Percentiles rank a stretch among this genome's conserved stretches.
phyloP scores from a whole-genome alignment of 2,329 filamentous ascomycete genomes.

The Claviceps citrina region DNA sequence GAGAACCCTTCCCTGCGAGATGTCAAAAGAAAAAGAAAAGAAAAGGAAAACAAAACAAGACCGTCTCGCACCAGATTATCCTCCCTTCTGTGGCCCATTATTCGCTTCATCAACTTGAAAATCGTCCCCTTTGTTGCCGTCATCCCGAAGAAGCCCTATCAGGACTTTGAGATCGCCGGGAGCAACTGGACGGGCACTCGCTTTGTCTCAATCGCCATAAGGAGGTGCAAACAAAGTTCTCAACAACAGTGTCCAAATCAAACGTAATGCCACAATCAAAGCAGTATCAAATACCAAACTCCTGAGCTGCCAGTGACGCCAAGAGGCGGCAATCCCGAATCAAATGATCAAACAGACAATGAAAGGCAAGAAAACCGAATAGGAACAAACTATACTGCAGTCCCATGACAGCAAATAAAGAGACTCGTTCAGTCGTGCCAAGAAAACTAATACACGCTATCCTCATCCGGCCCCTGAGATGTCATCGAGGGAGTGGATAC shows the following conservation, averaged over 20 bases:
- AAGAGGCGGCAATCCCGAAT: constrained; percentile 7
- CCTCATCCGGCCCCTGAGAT: constrained; percentile 55
- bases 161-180: constrained; percentile 7
- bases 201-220: constrained; percentile 22
- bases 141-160: constrained; percentile 9
- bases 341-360: background rate
- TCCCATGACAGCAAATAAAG: constrained; percentile 5
- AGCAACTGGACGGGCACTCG: constrained; percentile 17
- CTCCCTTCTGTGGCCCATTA: constrained; percentile 13
- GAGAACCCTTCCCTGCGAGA: too few relatives aligned
- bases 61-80: constrained; percentile 12
- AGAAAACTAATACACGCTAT: constrained; percentile 50
- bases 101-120: constrained; percentile 9
- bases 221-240: constrained; percentile 14
- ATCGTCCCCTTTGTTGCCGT: constrained; percentile 10
- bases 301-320: constrained; percentile 4
- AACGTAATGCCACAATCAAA: constrained; percentile 15
- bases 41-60: background rate
- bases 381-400: background rate
- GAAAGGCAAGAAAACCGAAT: background rate
- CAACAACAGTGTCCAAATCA: constrained; percentile 4
- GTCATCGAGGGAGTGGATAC: constrained; percentile 58
- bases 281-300: constrained; percentile 15
- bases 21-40: too few relatives aligned
- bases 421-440: constrained; percentile 33